A percentile compares a stretch with the other conserved stretches of the same genome.
These are phyloP conservation scores for Tripterygium wilfordii DNA, from an alignment of 177 flowering plant genomes.

Conservation along the genomic window DNA sequence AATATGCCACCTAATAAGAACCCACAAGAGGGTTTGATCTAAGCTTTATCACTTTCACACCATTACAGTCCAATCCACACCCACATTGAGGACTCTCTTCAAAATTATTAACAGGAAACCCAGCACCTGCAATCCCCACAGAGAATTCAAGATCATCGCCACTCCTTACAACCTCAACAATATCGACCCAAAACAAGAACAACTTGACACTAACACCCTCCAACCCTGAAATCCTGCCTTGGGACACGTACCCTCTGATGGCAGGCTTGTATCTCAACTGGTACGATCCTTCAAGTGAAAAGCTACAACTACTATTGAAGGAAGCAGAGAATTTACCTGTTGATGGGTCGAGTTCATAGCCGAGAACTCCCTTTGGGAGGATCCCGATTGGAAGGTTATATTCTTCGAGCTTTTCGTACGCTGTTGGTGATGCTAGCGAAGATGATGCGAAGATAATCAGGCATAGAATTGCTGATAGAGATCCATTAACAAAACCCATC, in stretches of 20 bases:
- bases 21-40: conserved; percentile 13
- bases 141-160: conserved; percentile 32
- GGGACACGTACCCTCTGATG: conserved; percentile 24
- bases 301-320: conserved; percentile 24
- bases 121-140: conserved; percentile 40
- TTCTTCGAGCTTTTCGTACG: conserved; percentile 17
- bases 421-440: conserved; percentile 8
- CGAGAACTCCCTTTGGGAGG: conserved; percentile 28
- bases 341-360: conserved; percentile 18
- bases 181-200: conserved; percentile 31
- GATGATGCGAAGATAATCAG: conserved; percentile 3
- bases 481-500: no score
- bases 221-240: conserved; percentile 20
- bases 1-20: conserved; percentile 8
- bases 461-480: not conserved
- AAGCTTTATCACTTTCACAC: conserved; percentile 1
- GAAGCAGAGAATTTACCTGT: conserved; percentile 31
- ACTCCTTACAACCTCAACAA: conserved; percentile 27
- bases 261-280: conserved; percentile 28
- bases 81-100: conserved; percentile 38
- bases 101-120: conserved; percentile 30
- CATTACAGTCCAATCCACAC: conserved; percentile 33
- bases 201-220: conserved; percentile 41
- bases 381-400: conserved; percentile 29
- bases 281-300: conserved; percentile 36